Conservation (phyloP, 2,329 filamentous ascomycete genomes). For the Calonectria henricotiae region DNA sequence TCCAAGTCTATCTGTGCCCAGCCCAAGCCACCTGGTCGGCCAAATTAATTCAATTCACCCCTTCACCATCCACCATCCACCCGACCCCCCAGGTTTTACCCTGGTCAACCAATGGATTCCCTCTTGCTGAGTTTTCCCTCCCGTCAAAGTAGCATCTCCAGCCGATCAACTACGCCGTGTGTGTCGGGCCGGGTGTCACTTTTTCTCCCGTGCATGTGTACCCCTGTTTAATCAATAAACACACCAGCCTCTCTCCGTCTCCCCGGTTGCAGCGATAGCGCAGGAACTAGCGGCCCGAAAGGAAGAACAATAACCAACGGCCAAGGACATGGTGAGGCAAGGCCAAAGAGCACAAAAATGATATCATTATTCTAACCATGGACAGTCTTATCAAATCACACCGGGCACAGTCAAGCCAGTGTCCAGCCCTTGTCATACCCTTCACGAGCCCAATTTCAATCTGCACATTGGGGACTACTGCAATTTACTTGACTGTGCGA, state of each 20-base stretch:
- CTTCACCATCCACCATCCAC: not conserved
- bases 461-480: not conserved
- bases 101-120: slow-evolving; percentile 6
- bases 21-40: slow-evolving; percentile 30
- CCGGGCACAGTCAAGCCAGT: too few species aligned
- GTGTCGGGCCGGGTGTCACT: slow-evolving; percentile 29
- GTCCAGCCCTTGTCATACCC: too few species aligned
- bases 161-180: slow-evolving; percentile 23
- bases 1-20: slow-evolving; percentile 12
- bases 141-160: slow-evolving; percentile 23
- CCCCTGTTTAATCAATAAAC: slow-evolving; percentile 24
- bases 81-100: slow-evolving; percentile 19
- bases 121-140: slow-evolving; percentile 8
- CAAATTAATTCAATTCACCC: slow-evolving; percentile 27
- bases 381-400: not conserved
- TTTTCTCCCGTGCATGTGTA: slow-evolving; percentile 21
- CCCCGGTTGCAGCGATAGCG: slow-evolving; percentile 19
- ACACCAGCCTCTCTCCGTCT: slow-evolving; percentile 26
- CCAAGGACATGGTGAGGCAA: not conserved
- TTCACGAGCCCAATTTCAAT: not conserved
- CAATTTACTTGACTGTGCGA: slow-evolving; percentile 7
- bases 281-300: slow-evolving; percentile 4
- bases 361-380: not conserved
- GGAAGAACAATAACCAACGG: slow-evolving; percentile 17
- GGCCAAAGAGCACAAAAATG: slow-evolving; percentile 11